Evolutionary conservation across 1,139 yeast genomes (phyloP).

Genomic region (Diutina rugosa): DNA sequence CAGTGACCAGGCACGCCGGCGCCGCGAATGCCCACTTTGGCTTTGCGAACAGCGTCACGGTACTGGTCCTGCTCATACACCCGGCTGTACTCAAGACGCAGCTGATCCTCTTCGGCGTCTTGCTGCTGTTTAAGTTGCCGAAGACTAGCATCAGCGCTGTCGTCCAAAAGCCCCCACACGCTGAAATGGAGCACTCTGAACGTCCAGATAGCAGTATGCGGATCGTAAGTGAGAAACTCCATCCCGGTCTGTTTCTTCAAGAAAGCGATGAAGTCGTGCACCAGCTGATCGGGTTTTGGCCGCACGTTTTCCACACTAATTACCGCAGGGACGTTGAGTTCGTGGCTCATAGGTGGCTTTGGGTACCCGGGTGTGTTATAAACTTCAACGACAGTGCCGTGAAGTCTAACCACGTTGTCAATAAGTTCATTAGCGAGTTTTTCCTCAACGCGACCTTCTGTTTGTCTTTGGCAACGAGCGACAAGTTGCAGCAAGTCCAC

Average conservation of each 20-base stretch:
- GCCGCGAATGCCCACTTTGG: constrained; percentile 17
- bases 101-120: constrained; percentile 14
- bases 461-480: not conserved
- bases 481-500: constrained; percentile 32
- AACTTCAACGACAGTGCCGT: constrained; percentile 48
- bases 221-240: constrained; percentile 72
- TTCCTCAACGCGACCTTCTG: not conserved
- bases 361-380: constrained; percentile 23
- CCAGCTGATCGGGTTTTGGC: constrained; percentile 16
- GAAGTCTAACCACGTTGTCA: constrained; percentile 36
- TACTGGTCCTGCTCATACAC: constrained; percentile 17
- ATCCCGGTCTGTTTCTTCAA: constrained; percentile 45
- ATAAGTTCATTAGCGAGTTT: not conserved
- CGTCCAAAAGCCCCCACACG: constrained; percentile 81
- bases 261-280: constrained; percentile 28
- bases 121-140: constrained; percentile 6
- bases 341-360: constrained; percentile 60
- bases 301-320: constrained; percentile 38
- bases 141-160: constrained; percentile 20
- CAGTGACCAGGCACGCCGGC: constrained; percentile 24
- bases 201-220: constrained; percentile 64
- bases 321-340: constrained; percentile 75
- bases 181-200: constrained; percentile 86
- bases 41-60: constrained; percentile 22
- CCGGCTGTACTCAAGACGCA: constrained; percentile 15